These are phyloP conservation scores for Eutrema salsugineum DNA, from an alignment of 441 rosid genomes.

Conservation along the genomic window DNA sequence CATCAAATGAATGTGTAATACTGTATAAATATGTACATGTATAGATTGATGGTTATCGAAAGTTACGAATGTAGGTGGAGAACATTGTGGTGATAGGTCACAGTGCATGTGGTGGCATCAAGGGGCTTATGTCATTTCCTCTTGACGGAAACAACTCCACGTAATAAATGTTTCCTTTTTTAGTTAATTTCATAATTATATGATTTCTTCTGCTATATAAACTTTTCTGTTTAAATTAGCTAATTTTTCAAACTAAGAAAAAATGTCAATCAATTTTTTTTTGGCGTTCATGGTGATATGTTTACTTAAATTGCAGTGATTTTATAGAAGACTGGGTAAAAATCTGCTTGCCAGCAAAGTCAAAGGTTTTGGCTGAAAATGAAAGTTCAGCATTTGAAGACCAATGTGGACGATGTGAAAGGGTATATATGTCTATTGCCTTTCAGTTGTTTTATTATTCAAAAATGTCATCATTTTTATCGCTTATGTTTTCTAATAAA, in stretches of 20 bases:
- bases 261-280: too few relatives aligned
- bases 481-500: neutral
- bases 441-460: neutral
- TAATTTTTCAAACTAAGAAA: too few relatives aligned
- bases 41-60: neutral
- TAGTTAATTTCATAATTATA: too few relatives aligned
- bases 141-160: conserved; percentile 62
- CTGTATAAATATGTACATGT: neutral
- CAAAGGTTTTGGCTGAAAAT: conserved; percentile 15
- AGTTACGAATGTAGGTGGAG: conserved; percentile 47
- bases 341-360: conserved; percentile 22
- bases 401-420: conserved; percentile 17
- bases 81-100: conserved; percentile 86
- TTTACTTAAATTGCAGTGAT: conserved; percentile 13
- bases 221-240: too few relatives aligned
- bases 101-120: conserved; percentile 91
- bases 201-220: too few relatives aligned
- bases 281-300: neutral
- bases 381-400: conserved; percentile 7
- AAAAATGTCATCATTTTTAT: neutral
- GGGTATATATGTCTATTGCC: neutral
- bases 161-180: conserved; percentile 29
- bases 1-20: neutral
- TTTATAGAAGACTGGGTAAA: conserved; percentile 30
- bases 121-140: conserved; percentile 87